A percentile compares a stretch with the other conserved stretches of the same genome.
Evolutionary conservation across 2,329 filamentous ascomycete genomes (phyloP).

Genomic region (Phyllosticta capitalensis): DNA sequence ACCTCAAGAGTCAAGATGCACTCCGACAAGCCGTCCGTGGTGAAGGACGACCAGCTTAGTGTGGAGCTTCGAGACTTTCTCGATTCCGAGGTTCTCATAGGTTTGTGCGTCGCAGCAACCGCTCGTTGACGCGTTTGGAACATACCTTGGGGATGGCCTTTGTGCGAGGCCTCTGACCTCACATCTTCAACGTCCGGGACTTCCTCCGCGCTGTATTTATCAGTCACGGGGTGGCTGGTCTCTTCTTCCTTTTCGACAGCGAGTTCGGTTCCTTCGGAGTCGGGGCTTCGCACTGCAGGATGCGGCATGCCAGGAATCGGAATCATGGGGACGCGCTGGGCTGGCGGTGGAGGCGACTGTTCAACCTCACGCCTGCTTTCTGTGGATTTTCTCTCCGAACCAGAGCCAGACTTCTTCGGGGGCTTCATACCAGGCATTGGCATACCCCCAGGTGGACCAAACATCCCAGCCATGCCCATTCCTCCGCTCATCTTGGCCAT

Average conservation of each 20-base stretch:
- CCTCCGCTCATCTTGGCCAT: conserved; percentile 99
- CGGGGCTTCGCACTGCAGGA: conserved; percentile 37
- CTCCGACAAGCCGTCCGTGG: conserved; percentile 25
- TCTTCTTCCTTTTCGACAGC: conserved; percentile 43
- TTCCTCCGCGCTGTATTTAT: conserved; percentile 35
- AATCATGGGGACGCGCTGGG: conserved; percentile 45
- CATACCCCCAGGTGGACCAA: conserved; percentile 62
- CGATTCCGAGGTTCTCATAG: conserved; percentile 18
- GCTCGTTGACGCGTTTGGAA: conserved; percentile 28
- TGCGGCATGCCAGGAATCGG: conserved; percentile 63
- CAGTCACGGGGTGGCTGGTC: conserved; percentile 32
- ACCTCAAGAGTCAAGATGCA: conserved; percentile 31
- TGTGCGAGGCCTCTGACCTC: conserved; percentile 33
- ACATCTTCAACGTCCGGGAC: conserved; percentile 48
- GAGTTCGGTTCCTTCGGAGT: conserved; percentile 33
- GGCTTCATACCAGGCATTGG: conserved; percentile 42
- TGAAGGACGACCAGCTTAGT: conserved; percentile 24
- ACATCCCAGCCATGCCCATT: conserved; percentile 95
- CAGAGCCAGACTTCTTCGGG: conserved; percentile 37
- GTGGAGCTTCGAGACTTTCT: conserved; percentile 18
- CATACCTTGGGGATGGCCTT: conserved; percentile 43
- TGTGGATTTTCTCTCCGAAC: conserved; percentile 24
- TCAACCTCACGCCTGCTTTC: conserved; percentile 20
- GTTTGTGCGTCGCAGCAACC: conserved; percentile 14
- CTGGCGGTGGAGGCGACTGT: conserved; percentile 13